phyloP scores from a whole-genome alignment of 1,139 yeast genomes.

The Scheffersomyces segobiensis region DNA sequence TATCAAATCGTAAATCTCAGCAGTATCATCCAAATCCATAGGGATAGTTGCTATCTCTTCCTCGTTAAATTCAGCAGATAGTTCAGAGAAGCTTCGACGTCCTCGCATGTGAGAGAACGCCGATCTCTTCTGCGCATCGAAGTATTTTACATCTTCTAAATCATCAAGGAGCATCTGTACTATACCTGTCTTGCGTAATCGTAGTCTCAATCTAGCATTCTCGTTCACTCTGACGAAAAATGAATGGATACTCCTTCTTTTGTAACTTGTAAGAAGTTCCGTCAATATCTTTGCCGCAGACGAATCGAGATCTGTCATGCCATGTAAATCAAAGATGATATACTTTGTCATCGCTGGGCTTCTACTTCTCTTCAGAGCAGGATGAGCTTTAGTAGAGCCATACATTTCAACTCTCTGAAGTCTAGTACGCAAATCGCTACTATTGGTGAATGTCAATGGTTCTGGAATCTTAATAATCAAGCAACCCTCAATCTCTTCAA shows the following conservation, averaged over 20 bases:
- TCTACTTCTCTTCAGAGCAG: slow-evolving; percentile 66
- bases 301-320: slow-evolving; percentile 86
- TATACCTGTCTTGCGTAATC: slow-evolving; percentile 37
- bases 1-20: slow-evolving; percentile 23
- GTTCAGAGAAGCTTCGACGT: neutral
- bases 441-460: slow-evolving; percentile 88
- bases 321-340: slow-evolving; percentile 79
- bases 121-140: slow-evolving; percentile 18
- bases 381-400: slow-evolving; percentile 84
- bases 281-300: slow-evolving; percentile 78
- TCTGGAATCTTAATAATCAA: slow-evolving; percentile 87
- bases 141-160: slow-evolving; percentile 29
- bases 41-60: neutral
- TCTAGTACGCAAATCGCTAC: slow-evolving; percentile 77
- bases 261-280: slow-evolving; percentile 59
- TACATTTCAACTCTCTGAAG: slow-evolving; percentile 77
- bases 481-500: slow-evolving; percentile 83
- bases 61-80: neutral
- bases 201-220: slow-evolving; percentile 29
- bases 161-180: slow-evolving; percentile 24
- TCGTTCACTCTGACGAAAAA: slow-evolving; percentile 66
- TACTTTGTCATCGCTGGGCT: slow-evolving; percentile 57
- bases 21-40: neutral
- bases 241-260: slow-evolving; percentile 56
- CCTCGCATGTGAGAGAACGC: neutral